phyloP scores from a whole-genome alignment of 208 protist genomes.

The Trypanosoma platydactyli region DNA sequence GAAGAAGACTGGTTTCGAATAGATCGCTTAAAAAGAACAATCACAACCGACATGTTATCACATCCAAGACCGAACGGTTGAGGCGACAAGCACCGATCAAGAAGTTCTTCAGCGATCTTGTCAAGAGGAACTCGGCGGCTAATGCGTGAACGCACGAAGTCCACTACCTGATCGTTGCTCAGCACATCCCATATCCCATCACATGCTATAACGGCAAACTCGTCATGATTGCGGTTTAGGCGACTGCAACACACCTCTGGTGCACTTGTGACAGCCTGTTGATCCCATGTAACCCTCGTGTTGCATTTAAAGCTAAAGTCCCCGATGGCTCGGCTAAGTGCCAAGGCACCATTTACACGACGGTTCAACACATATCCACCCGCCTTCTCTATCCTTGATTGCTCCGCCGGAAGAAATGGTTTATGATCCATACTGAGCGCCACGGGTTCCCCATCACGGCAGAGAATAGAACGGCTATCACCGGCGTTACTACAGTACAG shows the following conservation, averaged over 20 bases:
- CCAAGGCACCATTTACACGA: constrained; percentile 94
- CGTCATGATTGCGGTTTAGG: constrained; percentile 78
- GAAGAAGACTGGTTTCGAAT: constrained; percentile 3
- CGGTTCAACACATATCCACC: constrained; percentile 92
- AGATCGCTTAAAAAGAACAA: constrained; percentile 79
- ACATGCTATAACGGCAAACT: constrained; percentile 90
- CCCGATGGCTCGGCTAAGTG: constrained; percentile 93
- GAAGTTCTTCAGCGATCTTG: constrained; percentile 68
- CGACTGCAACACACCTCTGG: constrained; percentile 70
- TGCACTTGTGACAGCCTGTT: constrained; percentile 90
- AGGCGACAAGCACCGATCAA: constrained; percentile 80
- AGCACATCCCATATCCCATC: constrained; percentile 94
- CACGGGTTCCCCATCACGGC: constrained; percentile 80
- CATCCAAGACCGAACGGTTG: constrained; percentile 84
- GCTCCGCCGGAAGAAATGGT: constrained; percentile 78
- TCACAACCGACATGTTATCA: constrained; percentile 93
- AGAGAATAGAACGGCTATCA: constrained; percentile 90
- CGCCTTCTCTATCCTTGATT: constrained; percentile 86
- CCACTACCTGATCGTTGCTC: constrained; percentile 84
- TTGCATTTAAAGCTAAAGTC: constrained; percentile 94
- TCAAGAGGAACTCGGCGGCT: constrained; percentile 57
- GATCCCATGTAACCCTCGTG: constrained; percentile 75
- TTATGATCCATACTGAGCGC: constrained; percentile 94
- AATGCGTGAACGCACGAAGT: constrained; percentile 71
- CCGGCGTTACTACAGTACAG: constrained; percentile 93